Evolutionary conservation across 306 rosid genomes (phyloP).

Genomic region (Sicyos edulis): DNA sequence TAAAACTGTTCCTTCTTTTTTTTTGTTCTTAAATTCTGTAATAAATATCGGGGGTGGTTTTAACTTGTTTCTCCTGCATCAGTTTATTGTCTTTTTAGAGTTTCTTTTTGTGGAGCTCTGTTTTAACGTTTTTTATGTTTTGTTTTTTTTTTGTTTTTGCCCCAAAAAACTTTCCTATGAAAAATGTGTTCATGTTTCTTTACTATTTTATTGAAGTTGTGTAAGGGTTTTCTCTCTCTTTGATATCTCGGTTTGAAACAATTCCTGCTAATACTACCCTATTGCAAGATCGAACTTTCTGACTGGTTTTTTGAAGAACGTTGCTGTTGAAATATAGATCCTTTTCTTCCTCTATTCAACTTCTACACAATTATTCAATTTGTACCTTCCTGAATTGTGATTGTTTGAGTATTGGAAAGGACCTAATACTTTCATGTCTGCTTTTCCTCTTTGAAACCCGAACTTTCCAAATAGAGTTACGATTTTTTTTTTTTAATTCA

Average conservation of each 20-base stretch:
- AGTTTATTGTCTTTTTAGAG: constrained; percentile 13
- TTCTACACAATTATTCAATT: constrained; percentile 1
- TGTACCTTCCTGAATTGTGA: background rate
- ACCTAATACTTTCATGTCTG: background rate
- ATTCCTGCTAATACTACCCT: background rate
- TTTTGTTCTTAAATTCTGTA: constrained; percentile 16
- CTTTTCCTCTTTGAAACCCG: background rate
- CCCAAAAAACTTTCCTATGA: background rate
- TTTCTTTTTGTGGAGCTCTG: background rate
- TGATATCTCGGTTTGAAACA: background rate
- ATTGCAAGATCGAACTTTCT: constrained; percentile 9
- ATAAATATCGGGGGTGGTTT: background rate
- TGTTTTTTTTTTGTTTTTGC: background rate
- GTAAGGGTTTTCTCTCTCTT: background rate
- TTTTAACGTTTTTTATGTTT: background rate
- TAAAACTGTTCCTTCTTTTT: background rate
- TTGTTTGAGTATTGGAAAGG: background rate
- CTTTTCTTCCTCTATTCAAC: background rate
- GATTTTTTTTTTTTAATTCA: no score
- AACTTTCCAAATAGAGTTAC: background rate
- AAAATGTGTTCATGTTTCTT: constrained; percentile 1
- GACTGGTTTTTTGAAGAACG: background rate
- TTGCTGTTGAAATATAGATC: constrained; percentile 2
- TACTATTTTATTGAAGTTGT: background rate
- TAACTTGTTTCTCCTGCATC: constrained; percentile 13